Evolutionary conservation across 306 rosid genomes (phyloP).

Genomic region (Pyrus bretschneideri): DNA sequence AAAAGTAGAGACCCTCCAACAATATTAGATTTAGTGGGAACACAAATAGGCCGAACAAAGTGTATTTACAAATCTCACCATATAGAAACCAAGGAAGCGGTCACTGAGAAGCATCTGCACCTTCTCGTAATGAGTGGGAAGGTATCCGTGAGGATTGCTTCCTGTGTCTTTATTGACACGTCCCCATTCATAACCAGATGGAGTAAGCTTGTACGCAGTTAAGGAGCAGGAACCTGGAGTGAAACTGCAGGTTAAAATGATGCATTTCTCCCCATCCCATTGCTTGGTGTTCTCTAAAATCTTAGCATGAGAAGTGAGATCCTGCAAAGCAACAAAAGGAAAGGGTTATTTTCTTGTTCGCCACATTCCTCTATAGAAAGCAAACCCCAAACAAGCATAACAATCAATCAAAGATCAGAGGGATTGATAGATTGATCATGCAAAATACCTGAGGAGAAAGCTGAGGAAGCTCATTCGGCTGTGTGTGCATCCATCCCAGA

Average conservation of each 20-base stretch:
- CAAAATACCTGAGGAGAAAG: slow-evolving; percentile 80
- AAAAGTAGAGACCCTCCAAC: too few species aligned
- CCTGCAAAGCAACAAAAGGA: slow-evolving; percentile 45
- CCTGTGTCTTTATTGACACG: slow-evolving; percentile 90
- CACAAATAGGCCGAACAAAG: neutral
- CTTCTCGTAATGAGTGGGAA: slow-evolving; percentile 96
- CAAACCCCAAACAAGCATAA: neutral
- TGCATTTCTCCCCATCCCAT: slow-evolving; percentile 98
- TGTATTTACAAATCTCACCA: slow-evolving; percentile 40
- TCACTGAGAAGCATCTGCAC: slow-evolving; percentile 99
- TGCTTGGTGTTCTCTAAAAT: slow-evolving; percentile 91
- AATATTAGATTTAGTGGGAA: too few species aligned
- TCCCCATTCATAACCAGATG: slow-evolving; percentile 98
- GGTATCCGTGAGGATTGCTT: slow-evolving; percentile 97
- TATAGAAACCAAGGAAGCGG: slow-evolving; percentile 95
- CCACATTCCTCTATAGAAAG: neutral
- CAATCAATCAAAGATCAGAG: neutral
- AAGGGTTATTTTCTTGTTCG: neutral
- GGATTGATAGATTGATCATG: neutral
- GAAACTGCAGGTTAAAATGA: slow-evolving; percentile 92
- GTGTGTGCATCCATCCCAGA: slow-evolving; percentile 99
- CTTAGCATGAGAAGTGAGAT: slow-evolving; percentile 91
- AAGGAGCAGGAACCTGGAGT: slow-evolving; percentile 98
- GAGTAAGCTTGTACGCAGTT: slow-evolving; percentile 92
- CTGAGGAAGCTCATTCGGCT: slow-evolving; percentile 99